Percentiles rank a stretch among this genome's conserved stretches.
Evolutionary conservation across 2,329 filamentous ascomycete genomes (phyloP).

Genomic region (Exophiala lecanii-corni): DNA sequence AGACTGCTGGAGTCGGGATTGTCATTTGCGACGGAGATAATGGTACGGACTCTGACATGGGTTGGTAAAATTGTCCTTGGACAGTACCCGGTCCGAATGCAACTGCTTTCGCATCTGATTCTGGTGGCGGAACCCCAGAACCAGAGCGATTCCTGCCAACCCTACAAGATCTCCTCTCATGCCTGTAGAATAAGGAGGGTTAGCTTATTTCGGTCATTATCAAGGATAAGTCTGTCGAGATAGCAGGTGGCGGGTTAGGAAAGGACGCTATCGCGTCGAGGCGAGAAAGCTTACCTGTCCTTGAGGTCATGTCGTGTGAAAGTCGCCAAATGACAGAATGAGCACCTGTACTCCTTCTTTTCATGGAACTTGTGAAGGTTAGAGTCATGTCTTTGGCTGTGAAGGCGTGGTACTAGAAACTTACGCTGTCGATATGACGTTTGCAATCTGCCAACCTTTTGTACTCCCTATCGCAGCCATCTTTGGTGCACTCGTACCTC

Average conservation of each 20-base stretch:
- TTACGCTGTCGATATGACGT: not conserved
- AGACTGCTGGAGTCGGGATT: too few relatives aligned
- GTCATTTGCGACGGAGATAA: too few relatives aligned
- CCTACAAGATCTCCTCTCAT: not conserved
- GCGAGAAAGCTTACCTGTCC: not conserved
- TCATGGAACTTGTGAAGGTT: not conserved
- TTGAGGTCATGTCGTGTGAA: not conserved
- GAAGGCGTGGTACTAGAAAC: not conserved
- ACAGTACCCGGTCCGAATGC: too few relatives aligned
- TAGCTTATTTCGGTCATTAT: not conserved
- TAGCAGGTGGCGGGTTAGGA: not conserved
- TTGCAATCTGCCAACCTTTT: slow-evolving; percentile 5
- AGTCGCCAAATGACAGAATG: not conserved
- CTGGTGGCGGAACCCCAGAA: too few relatives aligned
- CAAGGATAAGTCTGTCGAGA: too few relatives aligned
- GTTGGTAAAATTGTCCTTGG: too few relatives aligned
- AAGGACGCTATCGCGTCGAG: not conserved
- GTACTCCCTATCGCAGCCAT: slow-evolving; percentile 5
- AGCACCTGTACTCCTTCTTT: slow-evolving; percentile 1
- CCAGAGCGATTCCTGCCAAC: too few relatives aligned
- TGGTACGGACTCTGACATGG: too few relatives aligned
- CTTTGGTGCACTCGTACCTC: not conserved
- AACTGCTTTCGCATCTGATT: too few relatives aligned
- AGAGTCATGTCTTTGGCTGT: not conserved
- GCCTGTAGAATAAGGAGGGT: not conserved